A percentile compares a stretch with the other conserved stretches of the same genome.
These are phyloP conservation scores for Wickerhamiella shivajii DNA, from an alignment of 805 yeast genomes.

Conservation along the genomic window DNA sequence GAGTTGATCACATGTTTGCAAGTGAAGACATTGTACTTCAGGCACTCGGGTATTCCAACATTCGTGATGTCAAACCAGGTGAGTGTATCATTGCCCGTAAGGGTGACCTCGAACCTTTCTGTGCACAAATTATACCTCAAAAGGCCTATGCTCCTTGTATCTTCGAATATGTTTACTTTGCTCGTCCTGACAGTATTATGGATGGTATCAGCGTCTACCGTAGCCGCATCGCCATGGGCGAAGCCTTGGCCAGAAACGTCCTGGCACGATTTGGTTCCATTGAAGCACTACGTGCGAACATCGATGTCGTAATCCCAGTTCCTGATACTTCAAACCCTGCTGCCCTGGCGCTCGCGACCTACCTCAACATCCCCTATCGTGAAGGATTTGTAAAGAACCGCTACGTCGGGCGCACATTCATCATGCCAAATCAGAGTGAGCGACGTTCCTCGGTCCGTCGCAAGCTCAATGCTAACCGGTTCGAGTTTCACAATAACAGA, in stretches of 20 bases:
- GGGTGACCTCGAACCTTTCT: conserved; percentile 55
- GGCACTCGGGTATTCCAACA: conserved; percentile 72
- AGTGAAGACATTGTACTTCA: conserved; percentile 89
- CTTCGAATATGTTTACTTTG: conserved; percentile 94
- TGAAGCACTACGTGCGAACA: conserved; percentile 37
- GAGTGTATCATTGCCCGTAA: conserved; percentile 92
- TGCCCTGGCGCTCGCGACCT: conserved; percentile 81
- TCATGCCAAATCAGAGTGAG: conserved; percentile 95
- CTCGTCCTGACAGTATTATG: conserved; percentile 89
- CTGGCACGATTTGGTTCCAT: conserved; percentile 28
- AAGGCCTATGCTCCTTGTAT: conserved; percentile 82
- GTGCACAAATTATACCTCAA: conserved; percentile 71
- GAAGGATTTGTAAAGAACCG: conserved; percentile 96
- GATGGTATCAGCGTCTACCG: conserved; percentile 96
- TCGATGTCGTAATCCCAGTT: conserved; percentile 94
- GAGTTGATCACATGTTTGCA: conserved; percentile 78
- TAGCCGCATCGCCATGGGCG: conserved; percentile 89
- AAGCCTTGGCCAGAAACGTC: conserved; percentile 66
- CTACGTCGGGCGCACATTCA: conserved; percentile 94
- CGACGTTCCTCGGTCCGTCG: conserved; percentile 87
- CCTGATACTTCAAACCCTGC: conserved; percentile 97
- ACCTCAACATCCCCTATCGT: conserved; percentile 68
- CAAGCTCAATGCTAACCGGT: conserved; percentile 89
- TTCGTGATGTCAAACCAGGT: conserved; percentile 81
- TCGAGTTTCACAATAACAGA: conserved; percentile 71